Evolutionary conservation across 2,329 filamentous ascomycete genomes (phyloP), one percentile per base, ranked within the genome.

Genomic region (Parastagonospora nodorum): DNA sequence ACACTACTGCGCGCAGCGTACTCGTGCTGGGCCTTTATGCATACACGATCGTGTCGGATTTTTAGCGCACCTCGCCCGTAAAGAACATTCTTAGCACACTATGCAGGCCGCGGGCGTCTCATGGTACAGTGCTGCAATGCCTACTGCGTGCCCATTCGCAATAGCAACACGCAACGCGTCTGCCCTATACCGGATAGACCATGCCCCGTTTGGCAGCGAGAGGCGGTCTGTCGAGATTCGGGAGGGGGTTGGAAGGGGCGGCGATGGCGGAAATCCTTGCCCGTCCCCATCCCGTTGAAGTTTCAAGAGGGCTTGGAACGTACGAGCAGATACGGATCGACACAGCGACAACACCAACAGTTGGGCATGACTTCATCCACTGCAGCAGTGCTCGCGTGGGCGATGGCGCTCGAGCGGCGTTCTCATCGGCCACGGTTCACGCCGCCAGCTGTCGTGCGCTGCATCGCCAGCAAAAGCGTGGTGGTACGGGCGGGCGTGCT

Each of bases 241-340:
- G 59, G 50, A 62, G 37, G 39, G 38, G 42, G 41, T 31, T 48
- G 42, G 52, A 48, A 55, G 53, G 50, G 60, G 55, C 55, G 56
- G 58, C 60, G 51, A 58, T 63, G 63, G 64, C 57, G 51, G 55
- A 48, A 43, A 61, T 45, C 62, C 61, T 57, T 56, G 57, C 48
- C 45, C 45, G 39, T 45, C 48, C 45, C 50, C 54, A 50, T 54
- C 54, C 47, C 56, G 58, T 61, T 45, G 45, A 52, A 54, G 57
- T 60, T 61, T 61, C 58, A 66, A 51, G 51, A 39, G 44, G 32
- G 42, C 32, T 42, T 49, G 43, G 40, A 40, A 51, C 42, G 51
- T 40, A 39, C 29, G 35, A 31, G 33, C 36, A 48, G 33, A 51
- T 49, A 49, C 42, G 19, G 53, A 59, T 59, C 53, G 43, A 36